Conservation (phyloP, 768 basidiomycete genomes). For the Cubamyces lactineus region DNA sequence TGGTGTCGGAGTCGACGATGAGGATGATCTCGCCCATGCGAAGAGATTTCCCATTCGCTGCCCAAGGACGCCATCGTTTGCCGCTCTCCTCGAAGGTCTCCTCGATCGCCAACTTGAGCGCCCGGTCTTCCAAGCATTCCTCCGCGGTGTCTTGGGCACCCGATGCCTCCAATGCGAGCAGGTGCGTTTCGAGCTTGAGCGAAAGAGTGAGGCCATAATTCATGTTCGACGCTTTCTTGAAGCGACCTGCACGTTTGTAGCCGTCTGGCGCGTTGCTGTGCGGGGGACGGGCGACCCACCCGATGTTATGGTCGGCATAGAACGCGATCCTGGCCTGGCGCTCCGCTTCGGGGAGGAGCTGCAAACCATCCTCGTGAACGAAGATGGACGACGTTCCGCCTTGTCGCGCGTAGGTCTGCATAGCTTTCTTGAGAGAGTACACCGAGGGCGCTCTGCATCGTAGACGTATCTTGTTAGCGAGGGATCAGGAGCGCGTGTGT, state of each 20-base stretch:
- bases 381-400: slow-evolving; percentile 81
- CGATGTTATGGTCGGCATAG: slow-evolving; percentile 78
- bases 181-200: slow-evolving; percentile 56
- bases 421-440: slow-evolving; percentile 78
- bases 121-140: slow-evolving; percentile 68
- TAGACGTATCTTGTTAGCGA: background rate
- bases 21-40: slow-evolving; percentile 81
- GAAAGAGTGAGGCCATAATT: slow-evolving; percentile 77
- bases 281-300: slow-evolving; percentile 80
- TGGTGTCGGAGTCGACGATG: slow-evolving; percentile 80
- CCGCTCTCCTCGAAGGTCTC: slow-evolving; percentile 67
- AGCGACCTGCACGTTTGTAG: slow-evolving; percentile 81
- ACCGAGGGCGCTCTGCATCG: slow-evolving; percentile 66
- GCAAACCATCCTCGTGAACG: slow-evolving; percentile 84
- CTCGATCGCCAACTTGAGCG: slow-evolving; percentile 73
- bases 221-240: slow-evolving; percentile 95
- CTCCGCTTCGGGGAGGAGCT: slow-evolving; percentile 63
- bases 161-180: slow-evolving; percentile 49
- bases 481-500: background rate
- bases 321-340: slow-evolving; percentile 67
- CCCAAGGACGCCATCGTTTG: slow-evolving; percentile 70
- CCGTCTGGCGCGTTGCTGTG: slow-evolving; percentile 65
- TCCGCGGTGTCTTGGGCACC: slow-evolving; percentile 44
- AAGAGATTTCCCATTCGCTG: slow-evolving; percentile 71
- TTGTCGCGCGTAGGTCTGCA: slow-evolving; percentile 90